Percentiles rank a stretch among this genome's conserved stretches.
phyloP scores from a whole-genome alignment of 257 asterid species.

The Lycium barbarum region DNA sequence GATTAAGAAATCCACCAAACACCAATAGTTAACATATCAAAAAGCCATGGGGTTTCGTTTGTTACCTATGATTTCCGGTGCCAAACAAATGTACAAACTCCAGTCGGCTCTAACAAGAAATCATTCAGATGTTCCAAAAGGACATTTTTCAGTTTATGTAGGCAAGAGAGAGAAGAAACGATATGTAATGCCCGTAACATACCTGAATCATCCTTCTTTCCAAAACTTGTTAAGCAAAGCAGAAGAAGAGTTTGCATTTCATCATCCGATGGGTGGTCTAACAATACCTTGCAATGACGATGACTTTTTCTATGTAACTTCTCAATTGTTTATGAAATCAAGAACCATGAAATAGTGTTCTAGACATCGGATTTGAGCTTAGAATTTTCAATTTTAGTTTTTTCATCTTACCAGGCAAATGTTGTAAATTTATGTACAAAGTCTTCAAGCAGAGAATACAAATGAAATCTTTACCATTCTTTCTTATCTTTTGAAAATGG shows the following conservation, averaged over 20 bases:
- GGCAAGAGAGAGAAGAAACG: conserved; percentile 23
- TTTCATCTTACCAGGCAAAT: conserved; percentile 24
- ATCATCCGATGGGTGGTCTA: conserved; percentile 25
- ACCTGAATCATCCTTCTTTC: conserved; percentile 13
- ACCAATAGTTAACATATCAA: neutral
- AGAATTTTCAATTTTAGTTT: neutral
- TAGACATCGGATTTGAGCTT: neutral
- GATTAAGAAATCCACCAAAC: too few relatives aligned
- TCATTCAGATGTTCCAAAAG: conserved; percentile 25
- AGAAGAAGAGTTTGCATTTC: conserved; percentile 26
- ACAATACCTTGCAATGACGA: conserved; percentile 22
- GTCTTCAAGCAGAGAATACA: neutral
- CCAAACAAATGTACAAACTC: conserved; percentile 52
- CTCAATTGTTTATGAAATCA: conserved; percentile 26
- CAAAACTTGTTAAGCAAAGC: neutral
- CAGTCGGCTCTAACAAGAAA: conserved; percentile 36
- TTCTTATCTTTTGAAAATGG: neutral
- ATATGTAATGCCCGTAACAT: conserved; percentile 12
- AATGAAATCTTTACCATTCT: neutral
- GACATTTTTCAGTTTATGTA: conserved; percentile 28
- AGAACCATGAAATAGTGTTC: neutral
- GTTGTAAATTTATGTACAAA: conserved; percentile 10
- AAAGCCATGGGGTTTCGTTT: conserved; percentile 51
- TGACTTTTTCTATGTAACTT: conserved; percentile 29
- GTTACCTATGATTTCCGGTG: conserved; percentile 45